These are phyloP conservation scores for Xylaria sp. DNA, from an alignment of 2,329 filamentous ascomycete species.

Conservation along the genomic window DNA sequence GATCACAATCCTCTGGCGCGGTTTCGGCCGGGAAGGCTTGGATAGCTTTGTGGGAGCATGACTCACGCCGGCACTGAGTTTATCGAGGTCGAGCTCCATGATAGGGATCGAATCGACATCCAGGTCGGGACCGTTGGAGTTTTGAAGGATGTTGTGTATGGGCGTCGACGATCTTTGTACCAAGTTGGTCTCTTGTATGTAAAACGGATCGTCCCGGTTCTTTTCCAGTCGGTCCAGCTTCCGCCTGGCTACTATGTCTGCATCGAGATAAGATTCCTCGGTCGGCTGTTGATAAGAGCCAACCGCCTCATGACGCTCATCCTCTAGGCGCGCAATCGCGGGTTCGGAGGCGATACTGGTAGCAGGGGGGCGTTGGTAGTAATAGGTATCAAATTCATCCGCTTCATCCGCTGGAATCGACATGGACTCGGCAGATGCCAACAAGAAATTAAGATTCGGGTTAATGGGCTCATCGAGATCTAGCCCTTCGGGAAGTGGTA, in stretches of 20 bases:
- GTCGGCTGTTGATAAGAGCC: conserved; percentile 69
- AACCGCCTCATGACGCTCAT: conserved; percentile 56
- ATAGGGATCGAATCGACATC: conserved; percentile 97
- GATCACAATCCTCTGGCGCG: conserved; percentile 71
- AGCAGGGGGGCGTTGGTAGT: conserved; percentile 65
- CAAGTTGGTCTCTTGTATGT: conserved; percentile 71
- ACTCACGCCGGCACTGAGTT: conserved; percentile 51
- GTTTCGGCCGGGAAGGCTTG: conserved; percentile 51
- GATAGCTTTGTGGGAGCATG: conserved; percentile 45
- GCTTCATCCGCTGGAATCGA: conserved; percentile 63
- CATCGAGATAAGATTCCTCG: conserved; percentile 74
- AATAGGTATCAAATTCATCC: conserved; percentile 75
- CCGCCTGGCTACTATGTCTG: conserved; percentile 77
- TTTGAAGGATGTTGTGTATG: conserved; percentile 78
- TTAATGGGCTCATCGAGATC: conserved; percentile 88
- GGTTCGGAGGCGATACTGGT: conserved; percentile 65
- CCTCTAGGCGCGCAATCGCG: conserved; percentile 63
- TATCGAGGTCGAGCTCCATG: conserved; percentile 85
- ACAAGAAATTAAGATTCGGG: conserved; percentile 72
- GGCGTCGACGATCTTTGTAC: conserved; percentile 75
- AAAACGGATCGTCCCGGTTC: conserved; percentile 94
- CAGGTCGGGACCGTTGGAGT: conserved; percentile 78
- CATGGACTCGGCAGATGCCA: conserved; percentile 67
- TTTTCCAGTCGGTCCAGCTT: conserved; percentile 82
- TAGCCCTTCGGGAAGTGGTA: conserved; percentile 79